phyloP scores from a whole-genome alignment of 2,329 filamentous ascomycete species.

The Diplocarpon rosae region DNA sequence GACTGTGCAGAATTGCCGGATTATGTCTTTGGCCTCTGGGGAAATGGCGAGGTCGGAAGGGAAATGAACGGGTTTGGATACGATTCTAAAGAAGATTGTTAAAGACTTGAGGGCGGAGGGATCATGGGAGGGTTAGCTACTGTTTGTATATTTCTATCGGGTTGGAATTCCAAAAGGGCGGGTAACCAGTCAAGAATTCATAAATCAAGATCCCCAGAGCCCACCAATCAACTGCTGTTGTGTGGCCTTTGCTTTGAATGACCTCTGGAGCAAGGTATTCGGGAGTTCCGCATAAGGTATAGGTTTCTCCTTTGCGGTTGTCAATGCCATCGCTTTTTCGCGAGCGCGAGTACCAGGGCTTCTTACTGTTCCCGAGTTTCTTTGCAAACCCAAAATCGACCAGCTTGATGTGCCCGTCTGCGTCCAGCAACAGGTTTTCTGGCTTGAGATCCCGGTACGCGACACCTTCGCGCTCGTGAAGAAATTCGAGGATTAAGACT shows the following conservation, averaged over 20 bases:
- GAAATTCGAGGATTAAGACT: conserved; percentile 67
- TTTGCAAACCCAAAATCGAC: conserved; percentile 84
- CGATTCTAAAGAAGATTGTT: conserved; percentile 44
- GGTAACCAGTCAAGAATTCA: conserved; percentile 76
- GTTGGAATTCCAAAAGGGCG: conserved; percentile 79
- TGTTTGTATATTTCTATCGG: conserved; percentile 81
- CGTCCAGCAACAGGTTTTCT: conserved; percentile 70
- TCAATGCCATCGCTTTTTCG: conserved; percentile 5
- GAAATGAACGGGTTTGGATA: conserved; percentile 67
- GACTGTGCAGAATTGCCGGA: conserved; percentile 65
- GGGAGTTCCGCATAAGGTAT: conserved; percentile 73
- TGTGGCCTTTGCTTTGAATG: conserved; percentile 70
- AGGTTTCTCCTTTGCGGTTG: conserved; percentile 49
- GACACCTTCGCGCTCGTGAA: conserved; percentile 69
- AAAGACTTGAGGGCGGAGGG: background rate
- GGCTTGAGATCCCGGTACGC: conserved; percentile 77
- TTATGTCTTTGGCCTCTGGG: conserved; percentile 60
- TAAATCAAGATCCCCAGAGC: conserved; percentile 74
- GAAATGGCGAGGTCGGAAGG: conserved; percentile 55
- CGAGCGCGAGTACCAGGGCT: conserved; percentile 10
- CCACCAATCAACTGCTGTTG: conserved; percentile 78
- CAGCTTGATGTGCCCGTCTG: conserved; percentile 67
- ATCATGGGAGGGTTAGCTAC: conserved; percentile 31
- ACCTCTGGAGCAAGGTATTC: conserved; percentile 80
- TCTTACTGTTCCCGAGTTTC: conserved; percentile 51